Evolutionary conservation across 495 filamentous ascomycete species (phyloP).

Genomic region (Chaetomidium leptoderma): DNA sequence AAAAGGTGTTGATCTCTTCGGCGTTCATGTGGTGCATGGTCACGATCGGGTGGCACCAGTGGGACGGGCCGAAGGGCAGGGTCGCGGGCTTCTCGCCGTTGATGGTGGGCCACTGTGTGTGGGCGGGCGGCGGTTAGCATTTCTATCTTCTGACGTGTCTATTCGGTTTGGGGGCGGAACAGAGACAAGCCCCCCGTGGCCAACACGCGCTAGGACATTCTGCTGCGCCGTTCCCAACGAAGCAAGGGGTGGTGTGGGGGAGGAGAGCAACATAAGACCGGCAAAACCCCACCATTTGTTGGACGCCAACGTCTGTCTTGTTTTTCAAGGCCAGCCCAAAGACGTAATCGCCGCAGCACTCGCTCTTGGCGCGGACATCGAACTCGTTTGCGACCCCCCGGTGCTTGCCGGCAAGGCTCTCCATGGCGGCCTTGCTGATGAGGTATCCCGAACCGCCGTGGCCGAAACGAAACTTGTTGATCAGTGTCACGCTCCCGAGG

Average conservation of each 20-base stretch:
- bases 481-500: constrained; percentile 55
- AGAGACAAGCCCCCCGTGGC: too few relatives aligned
- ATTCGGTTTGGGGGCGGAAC: too few relatives aligned
- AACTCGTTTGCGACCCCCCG: constrained; percentile 43
- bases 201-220: too few relatives aligned
- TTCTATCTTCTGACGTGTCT: too few relatives aligned
- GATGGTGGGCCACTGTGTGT: constrained; percentile 50
- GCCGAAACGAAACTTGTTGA: constrained; percentile 54
- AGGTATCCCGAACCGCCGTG: constrained; percentile 68
- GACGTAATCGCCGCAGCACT: constrained; percentile 69
- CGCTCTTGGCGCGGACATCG: constrained; percentile 49
- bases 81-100: constrained; percentile 52
- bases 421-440: constrained; percentile 54
- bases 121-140: constrained; percentile 9
- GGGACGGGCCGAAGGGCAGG: constrained; percentile 46
- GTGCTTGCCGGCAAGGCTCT: constrained; percentile 40
- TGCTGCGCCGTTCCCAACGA: neutral
- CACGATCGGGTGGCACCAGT: constrained; percentile 59
- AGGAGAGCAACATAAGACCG: neutral
- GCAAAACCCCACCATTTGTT: constrained; percentile 34
- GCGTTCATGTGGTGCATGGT: constrained; percentile 59
- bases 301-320: constrained; percentile 30
- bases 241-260: neutral
- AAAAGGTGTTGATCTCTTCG: constrained; percentile 51
- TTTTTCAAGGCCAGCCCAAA: constrained; percentile 56